phyloP scores from a whole-genome alignment of 257 asterid species.

The Leonotis leonurus region DNA sequence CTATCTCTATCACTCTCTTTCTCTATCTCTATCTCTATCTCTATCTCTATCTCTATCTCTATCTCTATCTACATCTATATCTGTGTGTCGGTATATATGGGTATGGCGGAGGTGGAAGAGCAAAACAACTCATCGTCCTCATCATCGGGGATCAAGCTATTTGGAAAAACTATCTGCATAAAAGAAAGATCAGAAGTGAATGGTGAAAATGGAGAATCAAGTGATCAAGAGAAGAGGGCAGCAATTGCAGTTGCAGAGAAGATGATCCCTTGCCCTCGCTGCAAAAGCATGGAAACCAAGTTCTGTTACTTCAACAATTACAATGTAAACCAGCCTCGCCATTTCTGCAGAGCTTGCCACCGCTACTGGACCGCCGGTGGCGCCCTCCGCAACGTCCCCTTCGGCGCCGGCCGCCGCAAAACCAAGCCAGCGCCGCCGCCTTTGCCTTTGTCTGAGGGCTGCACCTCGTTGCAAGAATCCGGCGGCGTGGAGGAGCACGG shows the following conservation, averaged over 20 bases:
- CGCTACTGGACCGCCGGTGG: slow-evolving; percentile 98
- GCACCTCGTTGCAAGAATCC: slow-evolving; percentile 39
- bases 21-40: too few species aligned
- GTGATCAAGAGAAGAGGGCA: slow-evolving; percentile 12
- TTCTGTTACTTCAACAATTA: slow-evolving; percentile 91
- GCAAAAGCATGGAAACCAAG: slow-evolving; percentile 93
- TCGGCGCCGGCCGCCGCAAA: slow-evolving; percentile 90
- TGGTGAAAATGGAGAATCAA: slow-evolving; percentile 11
- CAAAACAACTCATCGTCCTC: slow-evolving; percentile 17
- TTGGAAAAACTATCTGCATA: slow-evolving; percentile 56
- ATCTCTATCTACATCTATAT: slow-evolving; percentile 5
- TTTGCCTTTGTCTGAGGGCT: slow-evolving; percentile 42
- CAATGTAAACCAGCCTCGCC: slow-evolving; percentile 92
- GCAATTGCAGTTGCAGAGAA: slow-evolving; percentile 69
- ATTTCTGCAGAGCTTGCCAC: slow-evolving; percentile 84
- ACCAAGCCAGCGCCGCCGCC: slow-evolving; percentile 41
- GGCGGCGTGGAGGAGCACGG: slow-evolving; percentile 41
- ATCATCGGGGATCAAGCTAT: slow-evolving; percentile 61
- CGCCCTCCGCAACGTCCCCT: slow-evolving; percentile 82
- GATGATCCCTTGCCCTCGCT: slow-evolving; percentile 82
- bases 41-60: neutral
- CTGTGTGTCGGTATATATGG: too few species aligned
- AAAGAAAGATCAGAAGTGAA: slow-evolving; percentile 20
- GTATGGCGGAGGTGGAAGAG: slow-evolving; percentile 48
- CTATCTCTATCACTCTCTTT: too few species aligned